Percentiles rank a stretch among this genome's conserved stretches.
These are phyloP conservation scores for Leptodermis oblonga DNA, from an alignment of 257 asterid genomes.

Conservation along the genomic window DNA sequence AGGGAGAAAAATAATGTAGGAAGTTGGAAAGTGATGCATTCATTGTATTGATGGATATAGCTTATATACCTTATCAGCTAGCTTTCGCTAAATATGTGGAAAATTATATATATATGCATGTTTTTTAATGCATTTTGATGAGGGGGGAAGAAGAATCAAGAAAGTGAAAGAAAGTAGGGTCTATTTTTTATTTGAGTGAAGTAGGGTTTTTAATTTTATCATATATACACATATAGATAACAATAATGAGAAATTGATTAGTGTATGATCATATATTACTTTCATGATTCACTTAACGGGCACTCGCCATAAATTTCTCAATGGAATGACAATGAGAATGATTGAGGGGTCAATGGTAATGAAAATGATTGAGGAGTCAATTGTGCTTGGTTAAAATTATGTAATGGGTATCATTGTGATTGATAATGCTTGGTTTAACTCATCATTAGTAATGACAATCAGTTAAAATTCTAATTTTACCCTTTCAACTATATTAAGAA, in stretches of 20 bases:
- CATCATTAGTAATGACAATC: too few relatives aligned
- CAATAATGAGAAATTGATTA: slow-evolving; percentile 6
- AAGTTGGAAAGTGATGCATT: slow-evolving; percentile 37
- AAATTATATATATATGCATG: slow-evolving; percentile 24
- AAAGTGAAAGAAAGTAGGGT: slow-evolving; percentile 15
- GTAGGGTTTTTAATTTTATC: slow-evolving; percentile 24
- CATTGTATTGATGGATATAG: slow-evolving; percentile 40
- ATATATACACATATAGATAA: background rate
- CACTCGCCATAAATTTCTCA: too few relatives aligned
- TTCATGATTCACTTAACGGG: too few relatives aligned
- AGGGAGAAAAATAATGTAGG: slow-evolving; percentile 18
- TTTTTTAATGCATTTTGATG: slow-evolving; percentile 6
- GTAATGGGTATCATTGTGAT: too few relatives aligned
- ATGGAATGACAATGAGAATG: too few relatives aligned
- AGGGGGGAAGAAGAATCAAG: too few relatives aligned
- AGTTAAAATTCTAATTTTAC: too few relatives aligned
- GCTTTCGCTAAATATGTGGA: slow-evolving; percentile 21
- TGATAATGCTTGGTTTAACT: too few relatives aligned
- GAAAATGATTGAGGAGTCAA: too few relatives aligned
- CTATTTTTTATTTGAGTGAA: slow-evolving; percentile 28
- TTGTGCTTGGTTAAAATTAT: too few relatives aligned
- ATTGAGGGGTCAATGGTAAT: too few relatives aligned
- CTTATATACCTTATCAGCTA: slow-evolving; percentile 63
- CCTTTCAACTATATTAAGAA: too few relatives aligned
- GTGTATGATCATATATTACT: background rate